phyloP scores from a whole-genome alignment of 1,284 basidiomycete genomes.

The Cystobasidium slooffiae region DNA sequence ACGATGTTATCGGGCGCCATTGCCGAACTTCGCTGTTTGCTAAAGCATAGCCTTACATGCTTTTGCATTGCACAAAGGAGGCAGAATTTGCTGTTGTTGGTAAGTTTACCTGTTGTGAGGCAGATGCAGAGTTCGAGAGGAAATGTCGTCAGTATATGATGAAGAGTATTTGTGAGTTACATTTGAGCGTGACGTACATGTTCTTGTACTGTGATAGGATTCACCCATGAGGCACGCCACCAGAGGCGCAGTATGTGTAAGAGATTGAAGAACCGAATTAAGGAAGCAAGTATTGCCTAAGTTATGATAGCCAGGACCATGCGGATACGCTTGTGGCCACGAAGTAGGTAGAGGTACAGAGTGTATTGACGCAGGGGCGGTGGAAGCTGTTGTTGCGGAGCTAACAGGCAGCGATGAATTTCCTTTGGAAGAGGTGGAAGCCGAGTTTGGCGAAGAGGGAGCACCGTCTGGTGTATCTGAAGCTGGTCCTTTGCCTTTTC shows the following conservation, averaged over 20 bases:
- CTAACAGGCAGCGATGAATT: neutral
- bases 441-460: neutral
- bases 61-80: conserved; percentile 72
- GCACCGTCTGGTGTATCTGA: neutral
- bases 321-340: conserved; percentile 51
- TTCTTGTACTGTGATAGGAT: conserved; percentile 62
- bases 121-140: conserved; percentile 1
- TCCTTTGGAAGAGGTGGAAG: neutral
- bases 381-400: conserved; percentile 3
- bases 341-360: conserved; percentile 48
- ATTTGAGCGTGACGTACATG: conserved; percentile 58
- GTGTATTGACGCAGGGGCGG: conserved; percentile 39
- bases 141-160: conserved; percentile 50
- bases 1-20: conserved; percentile 46
- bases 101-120: conserved; percentile 49
- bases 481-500: conserved; percentile 36
- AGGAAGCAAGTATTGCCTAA: conserved; percentile 97
- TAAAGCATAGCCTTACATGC: conserved; percentile 64
- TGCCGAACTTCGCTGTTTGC: conserved; percentile 20
- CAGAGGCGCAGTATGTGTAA: conserved; percentile 91
- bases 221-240: conserved; percentile 66
- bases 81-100: conserved; percentile 64
- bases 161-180: conserved; percentile 56
- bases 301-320: conserved; percentile 78
- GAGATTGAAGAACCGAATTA: conserved; percentile 91